These are phyloP conservation scores for Aspergillus neotritici DNA, from an alignment of 2,329 filamentous ascomycete species.

Conservation along the genomic window DNA sequence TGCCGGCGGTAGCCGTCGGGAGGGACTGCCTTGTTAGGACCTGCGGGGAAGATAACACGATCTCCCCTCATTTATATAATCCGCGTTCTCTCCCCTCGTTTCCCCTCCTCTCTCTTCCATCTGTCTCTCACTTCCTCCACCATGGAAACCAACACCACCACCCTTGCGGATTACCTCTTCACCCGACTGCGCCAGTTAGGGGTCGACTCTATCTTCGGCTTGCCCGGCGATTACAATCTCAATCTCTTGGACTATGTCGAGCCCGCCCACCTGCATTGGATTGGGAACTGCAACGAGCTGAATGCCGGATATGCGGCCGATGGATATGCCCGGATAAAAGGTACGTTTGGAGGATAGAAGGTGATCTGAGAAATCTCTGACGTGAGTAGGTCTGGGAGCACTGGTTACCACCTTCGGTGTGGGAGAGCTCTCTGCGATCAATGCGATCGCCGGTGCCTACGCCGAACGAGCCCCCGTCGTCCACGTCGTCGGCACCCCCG, in stretches of 20 bases:
- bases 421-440: slow-evolving; percentile 61
- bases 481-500: slow-evolving; percentile 54
- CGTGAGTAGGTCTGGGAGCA: slow-evolving; percentile 15
- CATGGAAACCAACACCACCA: neutral
- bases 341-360: slow-evolving; percentile 29
- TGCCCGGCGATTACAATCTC: slow-evolving; percentile 66
- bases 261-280: slow-evolving; percentile 56
- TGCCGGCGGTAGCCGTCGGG: too few species aligned
- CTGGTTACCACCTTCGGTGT: slow-evolving; percentile 49
- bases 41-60: too few species aligned
- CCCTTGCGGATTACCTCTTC: slow-evolving; percentile 54
- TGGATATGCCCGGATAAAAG: slow-evolving; percentile 29
- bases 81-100: too few species aligned
- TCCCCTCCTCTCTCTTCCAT: too few species aligned
- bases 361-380: neutral
- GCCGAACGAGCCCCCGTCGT: slow-evolving; percentile 66
- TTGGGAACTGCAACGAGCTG: slow-evolving; percentile 64
- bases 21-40: too few species aligned
- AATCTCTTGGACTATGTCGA: slow-evolving; percentile 61
- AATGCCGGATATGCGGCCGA: slow-evolving; percentile 53
- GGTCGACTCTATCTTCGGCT: slow-evolving; percentile 59
- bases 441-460: slow-evolving; percentile 66
- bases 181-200: slow-evolving; percentile 58
- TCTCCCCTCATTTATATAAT: too few species aligned
- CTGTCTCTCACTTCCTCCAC: too few species aligned